These are phyloP conservation scores for Stachybotrys chartarum DNA, from an alignment of 2,329 filamentous ascomycete genomes.

Conservation along the genomic window DNA sequence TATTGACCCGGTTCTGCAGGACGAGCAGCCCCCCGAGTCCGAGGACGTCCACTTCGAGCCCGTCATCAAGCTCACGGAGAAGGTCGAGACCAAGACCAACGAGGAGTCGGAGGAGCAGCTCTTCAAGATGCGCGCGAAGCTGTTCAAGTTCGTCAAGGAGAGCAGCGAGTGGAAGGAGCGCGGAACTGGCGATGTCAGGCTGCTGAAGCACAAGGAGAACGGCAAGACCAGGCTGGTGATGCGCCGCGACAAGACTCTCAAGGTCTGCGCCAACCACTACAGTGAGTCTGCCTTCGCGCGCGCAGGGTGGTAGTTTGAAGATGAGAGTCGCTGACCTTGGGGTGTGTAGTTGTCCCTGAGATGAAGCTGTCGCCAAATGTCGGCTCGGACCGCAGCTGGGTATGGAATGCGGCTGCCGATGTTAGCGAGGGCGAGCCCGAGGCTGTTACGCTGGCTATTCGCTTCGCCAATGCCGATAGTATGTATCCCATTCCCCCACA, in stretches of 20 bases:
- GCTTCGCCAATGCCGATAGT: slow-evolving; percentile 97
- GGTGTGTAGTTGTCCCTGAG: slow-evolving; percentile 73
- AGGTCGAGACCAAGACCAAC: slow-evolving; percentile 95
- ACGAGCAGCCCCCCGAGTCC: slow-evolving; percentile 77
- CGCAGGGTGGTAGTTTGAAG: too few relatives aligned
- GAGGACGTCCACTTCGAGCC: slow-evolving; percentile 96
- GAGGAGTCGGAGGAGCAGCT: slow-evolving; percentile 95
- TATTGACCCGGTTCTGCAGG: slow-evolving; percentile 4
- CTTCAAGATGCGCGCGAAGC: slow-evolving; percentile 99
- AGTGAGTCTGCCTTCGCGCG: slow-evolving; percentile 49
- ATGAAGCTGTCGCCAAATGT: slow-evolving; percentile 99
- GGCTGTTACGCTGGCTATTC: slow-evolving; percentile 90
- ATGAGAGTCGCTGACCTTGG: slow-evolving; percentile 1
- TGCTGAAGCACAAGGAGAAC: slow-evolving; percentile 99
- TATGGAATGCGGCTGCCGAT: slow-evolving; percentile 97
- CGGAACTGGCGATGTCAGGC: slow-evolving; percentile 89
- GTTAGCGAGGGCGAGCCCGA: slow-evolving; percentile 97
- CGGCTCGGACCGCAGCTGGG: slow-evolving; percentile 96
- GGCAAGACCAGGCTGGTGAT: slow-evolving; percentile 96
- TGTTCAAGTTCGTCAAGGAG: slow-evolving; percentile 95
- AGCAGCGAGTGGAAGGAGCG: slow-evolving; percentile 98
- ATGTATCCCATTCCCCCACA: slow-evolving; percentile 31
- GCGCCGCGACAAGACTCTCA: slow-evolving; percentile 98
- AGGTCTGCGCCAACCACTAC: slow-evolving; percentile 99
- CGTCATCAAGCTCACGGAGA: slow-evolving; percentile 91